Evolutionary conservation across 2,329 filamentous ascomycete genomes (phyloP).

Genomic region (Ophiostoma novo-ulmi): DNA sequence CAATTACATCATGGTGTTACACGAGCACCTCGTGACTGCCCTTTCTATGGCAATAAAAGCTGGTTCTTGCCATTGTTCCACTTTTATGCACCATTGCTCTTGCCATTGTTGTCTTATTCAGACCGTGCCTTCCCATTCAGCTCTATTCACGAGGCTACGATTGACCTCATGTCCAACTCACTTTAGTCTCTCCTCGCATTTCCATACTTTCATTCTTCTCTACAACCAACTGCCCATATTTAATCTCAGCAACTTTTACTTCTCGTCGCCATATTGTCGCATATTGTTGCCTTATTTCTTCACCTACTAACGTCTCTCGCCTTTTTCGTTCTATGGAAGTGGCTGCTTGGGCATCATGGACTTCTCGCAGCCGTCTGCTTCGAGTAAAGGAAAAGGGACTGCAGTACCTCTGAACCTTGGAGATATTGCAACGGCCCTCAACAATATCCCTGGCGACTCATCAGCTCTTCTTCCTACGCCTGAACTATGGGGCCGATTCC

Average conservation of each 20-base stretch:
- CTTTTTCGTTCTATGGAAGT: neutral
- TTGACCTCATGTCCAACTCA: neutral
- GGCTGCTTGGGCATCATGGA: neutral
- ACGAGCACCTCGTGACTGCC: neutral
- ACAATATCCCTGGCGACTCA: conserved; percentile 14
- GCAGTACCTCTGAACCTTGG: conserved; percentile 17
- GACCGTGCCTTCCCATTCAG: conserved; percentile 1
- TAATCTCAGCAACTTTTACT: neutral
- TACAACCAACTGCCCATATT: neutral
- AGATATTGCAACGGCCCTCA: conserved; percentile 17
- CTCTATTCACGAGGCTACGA: neutral
- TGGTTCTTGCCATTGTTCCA: conserved; percentile 20
- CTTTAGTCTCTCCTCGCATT: conserved; percentile 12
- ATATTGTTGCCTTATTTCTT: neutral
- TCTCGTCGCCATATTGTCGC: neutral
- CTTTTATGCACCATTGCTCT: conserved; percentile 14
- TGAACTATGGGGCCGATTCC: neutral
- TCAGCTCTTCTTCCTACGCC: conserved; percentile 18
- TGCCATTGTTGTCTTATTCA: conserved; percentile 14
- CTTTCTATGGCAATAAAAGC: neutral
- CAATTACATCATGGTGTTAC: neutral
- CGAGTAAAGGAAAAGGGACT: conserved; percentile 16
- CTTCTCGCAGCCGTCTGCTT: neutral
- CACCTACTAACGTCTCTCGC: neutral
- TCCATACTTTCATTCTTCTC: neutral